phyloP scores from a whole-genome alignment of 208 protist genomes.

The Leishmania lainsoni region DNA sequence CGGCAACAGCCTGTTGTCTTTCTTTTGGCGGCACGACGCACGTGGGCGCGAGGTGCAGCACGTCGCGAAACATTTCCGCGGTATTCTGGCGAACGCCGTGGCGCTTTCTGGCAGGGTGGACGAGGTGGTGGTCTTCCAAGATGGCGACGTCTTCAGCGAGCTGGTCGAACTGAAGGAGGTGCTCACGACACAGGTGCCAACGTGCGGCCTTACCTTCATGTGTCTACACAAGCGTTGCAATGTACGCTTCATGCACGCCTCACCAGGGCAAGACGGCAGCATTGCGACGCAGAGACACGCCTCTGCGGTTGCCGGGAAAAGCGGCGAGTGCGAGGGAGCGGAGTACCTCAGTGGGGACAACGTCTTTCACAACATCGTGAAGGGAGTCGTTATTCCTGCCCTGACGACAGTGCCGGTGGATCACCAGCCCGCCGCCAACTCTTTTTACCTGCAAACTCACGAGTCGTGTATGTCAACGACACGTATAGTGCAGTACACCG shows the following conservation, averaged over 20 bases:
- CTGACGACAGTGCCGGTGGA: slow-evolving; percentile 61
- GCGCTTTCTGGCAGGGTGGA: slow-evolving; percentile 71
- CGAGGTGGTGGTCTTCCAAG: slow-evolving; percentile 88
- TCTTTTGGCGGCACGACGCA: slow-evolving; percentile 81
- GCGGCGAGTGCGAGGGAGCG: not conserved
- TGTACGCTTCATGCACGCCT: slow-evolving; percentile 79
- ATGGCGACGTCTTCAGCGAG: slow-evolving; percentile 87
- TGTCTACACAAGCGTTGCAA: slow-evolving; percentile 92
- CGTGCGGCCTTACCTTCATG: slow-evolving; percentile 88
- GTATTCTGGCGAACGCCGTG: slow-evolving; percentile 38
- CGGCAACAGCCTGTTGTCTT: slow-evolving; percentile 58
- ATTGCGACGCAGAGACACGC: not conserved
- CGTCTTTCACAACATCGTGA: slow-evolving; percentile 62
- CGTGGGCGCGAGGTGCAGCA: slow-evolving; percentile 66
- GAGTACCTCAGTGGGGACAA: not conserved
- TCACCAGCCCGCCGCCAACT: slow-evolving; percentile 42
- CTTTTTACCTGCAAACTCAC: slow-evolving; percentile 90
- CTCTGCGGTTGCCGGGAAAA: not conserved
- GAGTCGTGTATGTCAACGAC: slow-evolving; percentile 87
- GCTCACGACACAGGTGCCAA: slow-evolving; percentile 40
- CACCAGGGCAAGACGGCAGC: slow-evolving; percentile 9
- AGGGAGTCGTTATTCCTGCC: slow-evolving; percentile 72
- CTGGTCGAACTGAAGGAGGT: slow-evolving; percentile 60
- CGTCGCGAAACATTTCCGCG: slow-evolving; percentile 60
- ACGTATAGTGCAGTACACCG: slow-evolving; percentile 83